Base-by-base conservation (phyloP, 228 moss, liverwort and hornwort genomes). In the Sphagnum fallax region DNA sequence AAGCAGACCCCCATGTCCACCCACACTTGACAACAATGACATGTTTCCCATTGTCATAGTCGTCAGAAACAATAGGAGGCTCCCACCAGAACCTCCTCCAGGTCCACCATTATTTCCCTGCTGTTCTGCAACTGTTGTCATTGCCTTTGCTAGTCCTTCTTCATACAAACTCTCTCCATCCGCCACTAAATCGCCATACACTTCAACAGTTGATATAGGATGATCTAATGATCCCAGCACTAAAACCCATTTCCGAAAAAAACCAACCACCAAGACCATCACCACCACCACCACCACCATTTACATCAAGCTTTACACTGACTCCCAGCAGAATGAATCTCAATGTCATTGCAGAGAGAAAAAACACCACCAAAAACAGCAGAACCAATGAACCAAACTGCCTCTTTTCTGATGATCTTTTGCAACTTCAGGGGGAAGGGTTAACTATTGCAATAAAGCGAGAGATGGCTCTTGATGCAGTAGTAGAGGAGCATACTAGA, bases 1-100 rank as follows among this genome's bases (percentile, higher is more conserved):
- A 47, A 85, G 72, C 47, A 76, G 72, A 63, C 88, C 90, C 62
- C 97, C 97, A 68, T 80, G 71, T 60, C 97, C 97, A 63, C 97
- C 97, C 55, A 84, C 90, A 74, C 87, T 88, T 8, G 93, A 90
- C 8, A 98, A 72, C 49, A 87, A 61, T 51, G 97, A 93, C 69
- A 79, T 85, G 72, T 90, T 98, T 65, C 87, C 87, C 72, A 98
- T 88, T 0, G 77, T 80, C 69, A 98, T 75, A 16, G 88, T 84
- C 84, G 91, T 90, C 77, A 98, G 78, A 75, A 98, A 93, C 8
- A 98, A 72, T 53, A 98, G 84, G 18, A 98, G 80, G 72, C 91
- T 98, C 65, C 97, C 97, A 59, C 97, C 97, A 49, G 97, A 98
- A 68, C 93, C 97, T 75, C 97, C 97, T 49, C 97, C 97, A 62